Evolutionary conservation across 192 early-diverging fungal genomes (phyloP), one percentile per base, ranked within the genome.

Genomic region (Spinellus fusiger): DNA sequence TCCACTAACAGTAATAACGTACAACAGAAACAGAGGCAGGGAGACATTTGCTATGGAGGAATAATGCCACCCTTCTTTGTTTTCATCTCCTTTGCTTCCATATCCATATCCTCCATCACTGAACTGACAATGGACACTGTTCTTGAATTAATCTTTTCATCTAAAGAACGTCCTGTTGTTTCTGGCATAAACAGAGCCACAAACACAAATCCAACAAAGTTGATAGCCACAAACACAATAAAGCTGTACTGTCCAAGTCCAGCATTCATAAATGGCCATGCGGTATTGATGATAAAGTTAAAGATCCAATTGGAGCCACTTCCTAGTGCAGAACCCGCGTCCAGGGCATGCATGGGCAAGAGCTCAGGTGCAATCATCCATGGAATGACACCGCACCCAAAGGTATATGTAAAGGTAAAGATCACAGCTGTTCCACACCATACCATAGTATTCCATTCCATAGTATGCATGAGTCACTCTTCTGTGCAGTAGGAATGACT

Each of bases 311-410:
- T 93, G 18, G 87, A 74, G 5, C 75, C 78, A 12, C 83, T 89
- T 38, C 90, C 86, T 15, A 93, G 67, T 4, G 88, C 81, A 1
- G 84, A 83, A 26, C 86, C 88, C 4, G 88, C 66, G 1, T 86
- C 80, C 34, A 91, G 73, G 0, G 89, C 89, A 66, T 88, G 86
- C 13, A 83, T 76, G 0, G 93, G 93, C 25, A 92, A 72, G 47
- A 91, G 72, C 62, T 95, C 93, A 18, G 90, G 84, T 3, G 88
- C 74, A 47, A 89, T 82, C 27, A 91, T 70, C 89, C 90, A 93
- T 0, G 93, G 90, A 49, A 93, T 89, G 5, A 84, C 84, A 48
- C 93, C 93, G 13, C 88, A 73, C 40, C 90, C 93, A 28, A 93
- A 72, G 40, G 85, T 84, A 68, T 91, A 95, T 57, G 77, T 77